These are phyloP conservation scores for Crithidia mellificae DNA, from an alignment of 208 protist species.

Conservation along the genomic window DNA sequence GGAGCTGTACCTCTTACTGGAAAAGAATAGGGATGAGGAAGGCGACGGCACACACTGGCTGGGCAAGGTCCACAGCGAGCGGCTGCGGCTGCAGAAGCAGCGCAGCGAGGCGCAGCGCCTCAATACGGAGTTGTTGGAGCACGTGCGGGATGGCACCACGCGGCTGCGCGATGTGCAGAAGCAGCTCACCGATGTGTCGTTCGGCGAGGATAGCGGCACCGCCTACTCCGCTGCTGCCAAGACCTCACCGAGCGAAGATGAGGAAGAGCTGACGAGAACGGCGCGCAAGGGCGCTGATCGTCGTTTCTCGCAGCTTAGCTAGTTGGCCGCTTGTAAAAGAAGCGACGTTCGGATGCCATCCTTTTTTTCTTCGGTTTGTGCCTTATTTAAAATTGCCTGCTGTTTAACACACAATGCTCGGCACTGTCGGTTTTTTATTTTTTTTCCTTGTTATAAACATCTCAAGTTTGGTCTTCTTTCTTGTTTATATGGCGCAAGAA, in stretches of 20 bases:
- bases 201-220: constrained; percentile 6
- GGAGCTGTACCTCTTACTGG: constrained; percentile 63
- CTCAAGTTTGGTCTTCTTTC: no score
- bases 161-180: constrained; percentile 59
- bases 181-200: constrained; percentile 35
- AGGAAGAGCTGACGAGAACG: constrained; percentile 15
- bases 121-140: constrained; percentile 61
- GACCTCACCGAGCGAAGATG: constrained; percentile 8
- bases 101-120: constrained; percentile 48
- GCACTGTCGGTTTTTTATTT: no score
- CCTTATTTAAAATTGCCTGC: no score
- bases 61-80: constrained; percentile 56
- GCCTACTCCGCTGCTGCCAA: neutral
- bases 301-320: neutral
- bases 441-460: no score
- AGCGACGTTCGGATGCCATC: no score
- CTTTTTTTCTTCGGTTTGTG: no score
- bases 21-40: constrained; percentile 36
- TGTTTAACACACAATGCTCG: no score
- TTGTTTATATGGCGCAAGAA: no score
- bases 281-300: constrained; percentile 4
- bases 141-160: constrained; percentile 56
- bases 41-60: constrained; percentile 51
- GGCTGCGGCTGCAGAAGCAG: constrained; percentile 56
- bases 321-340: no score